phyloP scores from a whole-genome alignment of 2,329 filamentous ascomycete genomes.

The Plenodomus lindquistii region DNA sequence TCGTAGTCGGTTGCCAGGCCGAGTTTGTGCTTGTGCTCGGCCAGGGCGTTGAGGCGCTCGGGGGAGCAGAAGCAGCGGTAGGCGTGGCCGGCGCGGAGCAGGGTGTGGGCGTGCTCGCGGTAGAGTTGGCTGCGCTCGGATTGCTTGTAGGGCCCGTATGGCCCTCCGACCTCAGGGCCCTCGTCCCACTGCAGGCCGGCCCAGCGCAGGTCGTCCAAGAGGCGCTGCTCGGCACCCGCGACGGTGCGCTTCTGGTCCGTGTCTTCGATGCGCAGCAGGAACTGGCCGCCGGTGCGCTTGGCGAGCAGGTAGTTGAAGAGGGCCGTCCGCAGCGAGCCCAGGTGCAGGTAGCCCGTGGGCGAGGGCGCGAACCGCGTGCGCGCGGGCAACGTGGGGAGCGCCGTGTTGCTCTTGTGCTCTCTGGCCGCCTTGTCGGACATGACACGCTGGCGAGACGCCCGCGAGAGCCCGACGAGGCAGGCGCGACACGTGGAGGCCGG shows the following conservation, averaged over 20 bases:
- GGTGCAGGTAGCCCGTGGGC: constrained; percentile 89
- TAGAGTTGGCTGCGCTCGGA: constrained; percentile 81
- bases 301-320: constrained; percentile 96
- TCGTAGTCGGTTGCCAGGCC: constrained; percentile 67
- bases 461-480: constrained; percentile 29
- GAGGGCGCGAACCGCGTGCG: constrained; percentile 93
- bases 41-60: constrained; percentile 69
- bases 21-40: constrained; percentile 62
- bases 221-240: constrained; percentile 72
- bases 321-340: constrained; percentile 89
- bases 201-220: constrained; percentile 84
- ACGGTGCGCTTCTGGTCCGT: constrained; percentile 91
- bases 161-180: constrained; percentile 79
- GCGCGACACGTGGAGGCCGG: constrained; percentile 33
- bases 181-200: constrained; percentile 92
- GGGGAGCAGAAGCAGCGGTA: constrained; percentile 92
- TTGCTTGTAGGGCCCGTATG: constrained; percentile 84
- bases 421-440: constrained; percentile 18
- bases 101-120: constrained; percentile 66
- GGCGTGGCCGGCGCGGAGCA: constrained; percentile 73
- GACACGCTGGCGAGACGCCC: constrained; percentile 11
- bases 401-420: constrained; percentile 11
- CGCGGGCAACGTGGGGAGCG: constrained; percentile 35
- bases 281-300: constrained; percentile 83
- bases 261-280: constrained; percentile 89